Conservation (phyloP, 352 stramenopile genomes). For the Pythium rishiriense region DNA sequence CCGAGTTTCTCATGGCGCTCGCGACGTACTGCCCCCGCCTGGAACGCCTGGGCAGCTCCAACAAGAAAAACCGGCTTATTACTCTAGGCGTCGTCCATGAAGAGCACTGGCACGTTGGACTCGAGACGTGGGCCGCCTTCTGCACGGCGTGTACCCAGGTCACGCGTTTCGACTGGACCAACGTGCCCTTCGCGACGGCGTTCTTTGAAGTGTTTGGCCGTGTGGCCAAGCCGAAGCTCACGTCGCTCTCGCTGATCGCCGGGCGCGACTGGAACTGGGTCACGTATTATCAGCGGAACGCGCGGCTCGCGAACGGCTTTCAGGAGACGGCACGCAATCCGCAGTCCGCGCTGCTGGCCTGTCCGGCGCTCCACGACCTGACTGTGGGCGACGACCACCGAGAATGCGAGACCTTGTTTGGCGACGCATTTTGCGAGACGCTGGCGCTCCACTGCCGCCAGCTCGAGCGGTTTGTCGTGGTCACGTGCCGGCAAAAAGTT, state of each 20-base stretch:
- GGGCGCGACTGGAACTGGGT: constrained; percentile 8
- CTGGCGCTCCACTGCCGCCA: background rate
- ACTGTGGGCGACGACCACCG: background rate
- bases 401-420: background rate
- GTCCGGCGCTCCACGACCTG: background rate
- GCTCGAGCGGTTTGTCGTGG: background rate
- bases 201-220: constrained; percentile 22
- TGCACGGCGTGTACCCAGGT: constrained; percentile 31
- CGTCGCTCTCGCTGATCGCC: background rate
- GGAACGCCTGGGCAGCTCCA: background rate
- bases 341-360: background rate
- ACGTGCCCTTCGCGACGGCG: constrained; percentile 9
- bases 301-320: background rate
- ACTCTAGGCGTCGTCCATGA: too few relatives aligned
- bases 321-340: background rate
- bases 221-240: constrained; percentile 9
- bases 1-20: background rate
- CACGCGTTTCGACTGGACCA: constrained; percentile 12
- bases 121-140: constrained; percentile 40
- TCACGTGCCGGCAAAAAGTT: background rate
- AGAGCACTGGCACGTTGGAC: too few relatives aligned
- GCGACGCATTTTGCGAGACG: background rate
- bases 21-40: background rate
- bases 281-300: background rate
- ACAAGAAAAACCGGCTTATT: too few relatives aligned